A percentile compares a stretch with the other conserved stretches of the same genome.
Evolutionary conservation across 2,329 filamentous ascomycete genomes (phyloP).

Genomic region (Ophiosphaerella narmari): DNA sequence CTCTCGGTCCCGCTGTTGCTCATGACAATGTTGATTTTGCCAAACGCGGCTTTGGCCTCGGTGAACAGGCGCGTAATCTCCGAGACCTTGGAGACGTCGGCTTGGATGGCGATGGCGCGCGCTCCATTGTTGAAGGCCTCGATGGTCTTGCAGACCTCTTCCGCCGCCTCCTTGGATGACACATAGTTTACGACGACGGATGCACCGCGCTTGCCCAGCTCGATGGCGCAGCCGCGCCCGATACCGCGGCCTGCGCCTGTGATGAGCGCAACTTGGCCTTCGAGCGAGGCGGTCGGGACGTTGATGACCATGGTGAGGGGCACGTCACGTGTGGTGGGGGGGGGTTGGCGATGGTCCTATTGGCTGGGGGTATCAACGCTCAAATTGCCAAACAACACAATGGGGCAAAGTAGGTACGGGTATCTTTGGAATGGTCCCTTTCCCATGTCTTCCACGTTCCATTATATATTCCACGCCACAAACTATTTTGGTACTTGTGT

Average conservation of each 20-base stretch:
- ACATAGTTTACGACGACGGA: slow-evolving; percentile 70
- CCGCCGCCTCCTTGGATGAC: slow-evolving; percentile 55
- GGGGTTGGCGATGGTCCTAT: slow-evolving; percentile 14
- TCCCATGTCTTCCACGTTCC: neutral
- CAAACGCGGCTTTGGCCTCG: slow-evolving; percentile 50
- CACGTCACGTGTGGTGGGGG: slow-evolving; percentile 13
- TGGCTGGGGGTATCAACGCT: slow-evolving; percentile 1
- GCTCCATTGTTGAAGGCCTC: slow-evolving; percentile 53
- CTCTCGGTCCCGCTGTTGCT: slow-evolving; percentile 64
- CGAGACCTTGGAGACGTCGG: slow-evolving; percentile 58
- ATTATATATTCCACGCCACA: slow-evolving; percentile 13
- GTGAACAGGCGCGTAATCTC: slow-evolving; percentile 64
- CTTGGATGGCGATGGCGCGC: slow-evolving; percentile 62
- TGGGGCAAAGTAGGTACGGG: too few relatives aligned
- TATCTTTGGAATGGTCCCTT: too few relatives aligned
- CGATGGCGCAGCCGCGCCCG: slow-evolving; percentile 67
- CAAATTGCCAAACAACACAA: too few relatives aligned
- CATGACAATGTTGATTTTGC: slow-evolving; percentile 55
- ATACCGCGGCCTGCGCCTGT: slow-evolving; percentile 69
- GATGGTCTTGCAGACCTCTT: slow-evolving; percentile 56
- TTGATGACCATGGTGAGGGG: slow-evolving; percentile 45
- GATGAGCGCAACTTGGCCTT: slow-evolving; percentile 63
- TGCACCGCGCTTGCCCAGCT: slow-evolving; percentile 68
- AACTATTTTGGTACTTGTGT: neutral
- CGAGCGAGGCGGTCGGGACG: slow-evolving; percentile 56